A percentile compares a stretch with the other conserved stretches of the same genome.
phyloP scores from a whole-genome alignment of 179 eudicot species.

The Beta macrorhiza region DNA sequence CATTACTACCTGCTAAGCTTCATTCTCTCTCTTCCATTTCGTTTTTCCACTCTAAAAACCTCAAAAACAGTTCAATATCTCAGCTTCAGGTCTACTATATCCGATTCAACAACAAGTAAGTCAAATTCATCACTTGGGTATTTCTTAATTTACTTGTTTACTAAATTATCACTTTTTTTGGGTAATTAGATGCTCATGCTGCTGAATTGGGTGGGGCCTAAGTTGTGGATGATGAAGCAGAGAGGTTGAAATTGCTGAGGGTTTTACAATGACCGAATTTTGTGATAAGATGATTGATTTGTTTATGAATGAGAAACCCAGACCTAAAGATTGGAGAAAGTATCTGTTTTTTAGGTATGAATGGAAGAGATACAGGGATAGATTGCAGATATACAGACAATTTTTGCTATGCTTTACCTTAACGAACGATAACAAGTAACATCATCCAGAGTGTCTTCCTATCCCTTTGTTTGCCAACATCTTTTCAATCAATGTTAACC shows the following conservation, averaged over 20 bases:
- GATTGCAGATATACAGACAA: conserved; percentile 24
- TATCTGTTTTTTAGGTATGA: conserved; percentile 78
- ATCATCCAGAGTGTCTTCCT: too few species aligned
- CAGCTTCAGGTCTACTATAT: neutral
- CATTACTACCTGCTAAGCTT: neutral
- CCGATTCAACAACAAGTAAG: conserved; percentile 3
- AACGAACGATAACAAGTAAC: too few species aligned
- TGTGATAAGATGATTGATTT: conserved; percentile 86
- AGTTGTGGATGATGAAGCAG: conserved; percentile 50
- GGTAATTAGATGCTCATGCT: conserved; percentile 31
- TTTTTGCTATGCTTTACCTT: too few species aligned
- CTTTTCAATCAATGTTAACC: too few species aligned
- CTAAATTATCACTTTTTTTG: neutral
- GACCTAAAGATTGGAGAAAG: conserved; percentile 72
- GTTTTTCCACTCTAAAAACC: conserved; percentile 15
- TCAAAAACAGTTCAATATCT: conserved; percentile 6
- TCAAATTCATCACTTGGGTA: neutral
- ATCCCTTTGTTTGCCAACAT: too few species aligned
- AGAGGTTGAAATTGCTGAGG: conserved; percentile 66
- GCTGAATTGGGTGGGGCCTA: conserved; percentile 31
- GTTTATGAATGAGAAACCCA: conserved; percentile 27
- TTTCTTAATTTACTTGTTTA: neutral
- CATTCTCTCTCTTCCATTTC: neutral
- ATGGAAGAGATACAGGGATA: conserved; percentile 75
- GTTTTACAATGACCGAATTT: conserved; percentile 72